phyloP scores from a whole-genome alignment of 2,329 filamentous ascomycete genomes.

The Paecilomyces variotii region DNA sequence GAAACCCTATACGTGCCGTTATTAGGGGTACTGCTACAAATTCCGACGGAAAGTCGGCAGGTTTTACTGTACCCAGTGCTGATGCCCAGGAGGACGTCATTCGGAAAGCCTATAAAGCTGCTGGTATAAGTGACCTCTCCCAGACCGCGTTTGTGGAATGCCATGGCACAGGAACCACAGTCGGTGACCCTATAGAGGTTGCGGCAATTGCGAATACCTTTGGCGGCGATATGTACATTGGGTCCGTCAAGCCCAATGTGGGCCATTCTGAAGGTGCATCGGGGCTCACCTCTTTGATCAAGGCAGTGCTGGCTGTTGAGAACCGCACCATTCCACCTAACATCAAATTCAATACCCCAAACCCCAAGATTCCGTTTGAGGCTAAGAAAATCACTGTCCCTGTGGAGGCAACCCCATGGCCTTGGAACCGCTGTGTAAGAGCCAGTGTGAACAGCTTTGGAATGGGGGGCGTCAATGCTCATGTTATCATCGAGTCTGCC shows the following conservation, averaged over 20 bases:
- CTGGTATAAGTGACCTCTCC: constrained; percentile 14
- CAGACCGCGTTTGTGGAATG: constrained; percentile 28
- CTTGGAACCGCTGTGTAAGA: constrained; percentile 9
- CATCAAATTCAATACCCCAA: constrained; percentile 35
- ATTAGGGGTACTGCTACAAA: constrained; percentile 23
- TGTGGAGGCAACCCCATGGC: constrained; percentile 11
- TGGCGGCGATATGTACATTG: constrained; percentile 16
- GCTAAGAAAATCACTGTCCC: constrained; percentile 11
- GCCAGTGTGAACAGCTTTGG: constrained; percentile 22
- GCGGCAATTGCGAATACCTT: neutral
- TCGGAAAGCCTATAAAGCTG: constrained; percentile 19
- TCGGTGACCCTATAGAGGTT: constrained; percentile 13
- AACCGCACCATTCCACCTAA: constrained; percentile 37
- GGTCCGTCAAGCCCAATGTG: constrained; percentile 23
- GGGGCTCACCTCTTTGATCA: constrained; percentile 43
- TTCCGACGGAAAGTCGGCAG: constrained; percentile 18
- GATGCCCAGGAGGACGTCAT: constrained; percentile 23
- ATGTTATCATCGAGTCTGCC: constrained; percentile 12
- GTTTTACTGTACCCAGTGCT: constrained; percentile 13
- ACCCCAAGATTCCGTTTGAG: constrained; percentile 30
- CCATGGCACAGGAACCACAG: constrained; percentile 27
- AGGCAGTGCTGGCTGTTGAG: constrained; percentile 36
- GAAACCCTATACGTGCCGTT: constrained; percentile 26
- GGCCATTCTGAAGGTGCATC: constrained; percentile 46
- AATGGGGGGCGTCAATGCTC: constrained; percentile 19